Evolutionary conservation across 1,284 basidiomycete species (phyloP).

Genomic region (Uromyces viciae-fabae): DNA sequence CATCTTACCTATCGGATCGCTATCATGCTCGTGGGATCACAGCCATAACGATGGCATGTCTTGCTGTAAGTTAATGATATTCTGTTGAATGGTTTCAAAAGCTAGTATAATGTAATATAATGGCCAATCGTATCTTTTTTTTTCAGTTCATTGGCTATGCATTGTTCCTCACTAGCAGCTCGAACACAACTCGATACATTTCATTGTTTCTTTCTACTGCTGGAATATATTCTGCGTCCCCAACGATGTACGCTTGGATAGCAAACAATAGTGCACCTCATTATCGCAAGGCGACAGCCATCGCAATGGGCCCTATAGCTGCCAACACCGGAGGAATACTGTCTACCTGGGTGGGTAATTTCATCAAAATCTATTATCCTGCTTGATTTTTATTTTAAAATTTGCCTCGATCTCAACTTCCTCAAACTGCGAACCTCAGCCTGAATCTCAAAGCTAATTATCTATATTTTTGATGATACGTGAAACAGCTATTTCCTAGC

Average conservation of each 20-base stretch:
- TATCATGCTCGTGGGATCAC: constrained; percentile 35
- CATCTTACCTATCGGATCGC: constrained; percentile 37
- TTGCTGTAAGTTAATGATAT: neutral
- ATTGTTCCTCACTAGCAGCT: constrained; percentile 5
- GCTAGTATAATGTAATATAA: neutral
- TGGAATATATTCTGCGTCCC: constrained; percentile 34
- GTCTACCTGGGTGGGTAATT: constrained; percentile 27
- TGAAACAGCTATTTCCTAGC: constrained; percentile 2
- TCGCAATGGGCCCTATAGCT: constrained; percentile 33
- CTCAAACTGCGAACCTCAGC: neutral
- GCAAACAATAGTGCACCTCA: constrained; percentile 41
- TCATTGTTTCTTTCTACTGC: constrained; percentile 28
- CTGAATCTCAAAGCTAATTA: neutral
- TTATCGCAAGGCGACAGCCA: constrained; percentile 32
- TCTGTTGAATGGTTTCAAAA: neutral
- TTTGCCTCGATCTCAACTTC: neutral
- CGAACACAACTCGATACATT: neutral
- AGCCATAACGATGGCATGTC: constrained; percentile 1
- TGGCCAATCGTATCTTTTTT: neutral
- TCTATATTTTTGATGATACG: neutral
- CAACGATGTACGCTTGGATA: constrained; percentile 39
- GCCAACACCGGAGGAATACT: constrained; percentile 41
- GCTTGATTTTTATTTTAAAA: neutral
- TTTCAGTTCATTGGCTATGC: constrained; percentile 28
- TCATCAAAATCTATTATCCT: neutral